phyloP scores from a whole-genome alignment of 352 stramenopile genomes.

The Pythium phragmitis region DNA sequence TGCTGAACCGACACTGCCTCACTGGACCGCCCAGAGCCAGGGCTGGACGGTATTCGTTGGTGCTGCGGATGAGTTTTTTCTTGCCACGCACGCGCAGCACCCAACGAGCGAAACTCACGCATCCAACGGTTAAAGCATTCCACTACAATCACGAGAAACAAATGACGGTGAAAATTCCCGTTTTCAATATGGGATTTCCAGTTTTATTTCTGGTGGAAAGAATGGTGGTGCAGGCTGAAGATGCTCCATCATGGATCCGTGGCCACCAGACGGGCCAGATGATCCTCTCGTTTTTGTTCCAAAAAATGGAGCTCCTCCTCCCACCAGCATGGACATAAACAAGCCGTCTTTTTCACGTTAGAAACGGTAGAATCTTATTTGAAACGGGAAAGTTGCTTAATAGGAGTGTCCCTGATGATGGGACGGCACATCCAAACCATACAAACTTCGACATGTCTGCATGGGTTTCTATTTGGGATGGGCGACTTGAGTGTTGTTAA shows the following conservation, averaged over 20 bases:
- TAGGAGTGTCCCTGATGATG: not conserved
- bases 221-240: slow-evolving; percentile 1
- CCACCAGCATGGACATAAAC: not conserved
- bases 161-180: too few relatives aligned
- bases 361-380: slow-evolving; percentile 17
- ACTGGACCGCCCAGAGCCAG: slow-evolving; percentile 4
- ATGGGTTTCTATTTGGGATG: slow-evolving; percentile 27
- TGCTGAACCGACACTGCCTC: not conserved
- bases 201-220: too few relatives aligned
- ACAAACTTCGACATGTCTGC: slow-evolving; percentile 22
- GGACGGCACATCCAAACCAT: not conserved
- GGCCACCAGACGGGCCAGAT: slow-evolving; percentile 23
- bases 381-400: not conserved
- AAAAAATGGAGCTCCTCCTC: slow-evolving; percentile 3
- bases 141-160: too few relatives aligned
- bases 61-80: too few relatives aligned
- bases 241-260: slow-evolving; percentile 14
- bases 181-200: too few relatives aligned
- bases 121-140: not conserved
- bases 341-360: slow-evolving; percentile 17
- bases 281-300: slow-evolving; percentile 4
- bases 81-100: too few relatives aligned
- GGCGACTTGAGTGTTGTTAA: not conserved
- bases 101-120: not conserved
- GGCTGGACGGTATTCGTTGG: not conserved